Base-by-base conservation (phyloP, 2,329 filamentous ascomycete genomes). In the Ceratocystis diversiconidia region DNA sequence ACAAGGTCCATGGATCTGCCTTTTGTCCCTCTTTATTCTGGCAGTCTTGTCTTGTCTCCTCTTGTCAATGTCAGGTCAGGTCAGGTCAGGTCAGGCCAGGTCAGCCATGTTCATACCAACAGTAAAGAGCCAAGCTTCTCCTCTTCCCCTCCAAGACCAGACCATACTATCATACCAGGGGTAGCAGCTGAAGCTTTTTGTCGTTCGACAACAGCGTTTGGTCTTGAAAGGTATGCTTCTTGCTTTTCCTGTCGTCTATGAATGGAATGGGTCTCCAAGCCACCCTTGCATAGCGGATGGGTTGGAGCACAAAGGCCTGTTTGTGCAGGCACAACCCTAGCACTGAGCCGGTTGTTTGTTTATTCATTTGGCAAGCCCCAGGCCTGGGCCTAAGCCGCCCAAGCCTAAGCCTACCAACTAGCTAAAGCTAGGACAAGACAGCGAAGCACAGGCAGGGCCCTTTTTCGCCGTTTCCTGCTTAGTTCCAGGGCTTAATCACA, bases 301-400 rank as follows among this genome's bases (percentile, higher is more conserved):
- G 43, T 50, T 8, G 30, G 48, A 48, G 22, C 61, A 62, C 43
- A 62, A 62, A 62, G 46, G 61, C 61, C 41, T 62, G 61, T 50
- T 59, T 62, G 32, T 50, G 61, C 61, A 62, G 41, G 61, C 61
- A 62, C 43, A 62, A 46, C 61, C 61, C 61, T 62, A 48, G 43
- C 15, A 59, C 25, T n/a, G 46, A 7, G 17, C 22, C n/a, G 46
- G n/a, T 8, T n/a, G 17, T n/a, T 22, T 50, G 46, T 50, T 36
- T 36, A 12, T 36, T 36, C 32, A 36, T 4, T 4, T 36, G 8
- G 32, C 8, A 32, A 36, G 32, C 32, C 3, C 32, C 32, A 36
- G 32, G 32, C 32, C 32, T 36, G 32, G 10, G 32, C 10, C 8
- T 12, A 12, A 36, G 32, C 32, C 32, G 32, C 8, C 10, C 5